phyloP scores from a whole-genome alignment of 2,329 filamentous ascomycete species.

The Teratosphaeria viscida region DNA sequence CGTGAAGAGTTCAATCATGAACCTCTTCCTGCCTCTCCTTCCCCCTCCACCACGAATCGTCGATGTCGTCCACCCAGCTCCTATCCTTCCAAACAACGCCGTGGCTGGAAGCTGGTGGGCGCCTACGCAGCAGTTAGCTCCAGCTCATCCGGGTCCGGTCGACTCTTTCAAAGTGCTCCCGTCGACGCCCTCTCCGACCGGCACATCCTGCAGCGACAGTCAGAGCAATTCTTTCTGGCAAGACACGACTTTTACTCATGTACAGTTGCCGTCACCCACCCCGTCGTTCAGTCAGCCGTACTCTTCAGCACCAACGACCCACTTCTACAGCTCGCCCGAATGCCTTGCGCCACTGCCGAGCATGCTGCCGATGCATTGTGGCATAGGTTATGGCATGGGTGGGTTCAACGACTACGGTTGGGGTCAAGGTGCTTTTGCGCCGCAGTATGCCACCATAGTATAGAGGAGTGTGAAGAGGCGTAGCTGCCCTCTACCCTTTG shows the following conservation, averaged over 20 bases:
- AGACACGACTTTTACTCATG: constrained; percentile 62
- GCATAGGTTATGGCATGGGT: constrained; percentile 50
- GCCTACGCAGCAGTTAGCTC: constrained; percentile 45
- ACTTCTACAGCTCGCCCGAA: constrained; percentile 71
- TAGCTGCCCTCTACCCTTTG: constrained; percentile 7
- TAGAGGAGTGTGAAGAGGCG: constrained; percentile 50
- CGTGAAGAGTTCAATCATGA: constrained; percentile 77
- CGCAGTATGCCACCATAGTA: constrained; percentile 64
- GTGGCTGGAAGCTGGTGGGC: constrained; percentile 62
- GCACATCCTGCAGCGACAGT: constrained; percentile 61
- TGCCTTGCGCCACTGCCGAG: constrained; percentile 71
- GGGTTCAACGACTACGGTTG: constrained; percentile 74
- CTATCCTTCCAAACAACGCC: constrained; percentile 66
- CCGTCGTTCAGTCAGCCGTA: constrained; percentile 72
- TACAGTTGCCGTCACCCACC: constrained; percentile 63
- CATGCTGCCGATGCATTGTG: constrained; percentile 75
- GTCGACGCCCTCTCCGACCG: constrained; percentile 67
- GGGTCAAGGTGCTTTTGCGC: constrained; percentile 75
- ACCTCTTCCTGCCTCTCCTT: constrained; percentile 73
- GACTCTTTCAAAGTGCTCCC: constrained; percentile 87
- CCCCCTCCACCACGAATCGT: constrained; percentile 80
- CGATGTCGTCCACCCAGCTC: constrained; percentile 77
- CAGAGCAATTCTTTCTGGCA: constrained; percentile 66
- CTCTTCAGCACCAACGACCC: constrained; percentile 38
- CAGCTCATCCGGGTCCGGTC: constrained; percentile 57